Evolutionary conservation across 2,329 filamentous ascomycete species (phyloP), one percentile per base, ranked within the genome.

Genomic region (Fusarium sarcochroum): DNA sequence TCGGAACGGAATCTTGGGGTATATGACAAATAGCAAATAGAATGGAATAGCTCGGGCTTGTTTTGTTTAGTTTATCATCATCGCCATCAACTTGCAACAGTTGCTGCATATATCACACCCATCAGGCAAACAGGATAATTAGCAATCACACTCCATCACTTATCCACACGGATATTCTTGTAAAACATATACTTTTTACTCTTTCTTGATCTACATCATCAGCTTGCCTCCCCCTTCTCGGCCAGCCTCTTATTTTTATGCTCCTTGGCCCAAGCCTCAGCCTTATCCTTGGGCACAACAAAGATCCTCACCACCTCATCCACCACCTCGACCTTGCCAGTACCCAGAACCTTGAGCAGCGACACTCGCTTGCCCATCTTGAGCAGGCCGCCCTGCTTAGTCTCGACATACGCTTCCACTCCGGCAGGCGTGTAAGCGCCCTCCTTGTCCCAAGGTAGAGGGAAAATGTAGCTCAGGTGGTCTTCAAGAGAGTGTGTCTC

Each of bases 391-490:
- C 94, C 94, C 0, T 84, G 83, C 6, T 81, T 80, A 0, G 94
- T 98, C 83, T 98, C 94, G 84, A 97, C 91, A 79, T 93, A 98
- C 75, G 93, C 96, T 71, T 97, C 94, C 6, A 97, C 93, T 1
- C 80, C 83, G 1, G 84, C 83, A 2, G 85, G 72, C 1, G 82
- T 86, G 79, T 97, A 98, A 73, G 89, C 89, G 3, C 85, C 80
- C 63, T 85, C 82, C 17, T 78, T 75, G 73, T 98, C 96, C 96
- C 96, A 99, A 14, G 94, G 93, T 73, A 94, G 80, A 4, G 94
- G 95, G 59, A 99, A 88, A 11, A 98, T 90, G 75, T 98, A 97
- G 5, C 85, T 84, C 49, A 99, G 83, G 78, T 98, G 94, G 69
- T 95, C 90, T 9, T 85, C 85, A 27, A 98, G 83, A 17, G 86